These are phyloP conservation scores for Sporisorium reilianum DNA, from an alignment of 1,284 basidiomycete genomes.

Conservation along the genomic window DNA sequence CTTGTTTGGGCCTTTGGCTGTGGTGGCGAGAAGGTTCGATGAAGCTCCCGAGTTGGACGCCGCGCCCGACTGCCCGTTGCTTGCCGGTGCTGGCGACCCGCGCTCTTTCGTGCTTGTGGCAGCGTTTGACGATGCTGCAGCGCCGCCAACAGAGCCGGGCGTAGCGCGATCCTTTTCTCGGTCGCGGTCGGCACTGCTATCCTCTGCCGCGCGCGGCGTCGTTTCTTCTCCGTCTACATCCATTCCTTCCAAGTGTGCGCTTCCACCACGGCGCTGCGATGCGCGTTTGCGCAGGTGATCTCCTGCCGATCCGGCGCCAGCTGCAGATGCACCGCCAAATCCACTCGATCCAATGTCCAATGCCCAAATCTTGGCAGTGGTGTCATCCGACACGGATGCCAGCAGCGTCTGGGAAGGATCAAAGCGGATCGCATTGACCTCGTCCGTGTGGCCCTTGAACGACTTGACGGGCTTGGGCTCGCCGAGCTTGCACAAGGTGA, in stretches of 20 bases:
- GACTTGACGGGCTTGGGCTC: conserved; percentile 65
- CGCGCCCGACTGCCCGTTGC: conserved; percentile 29
- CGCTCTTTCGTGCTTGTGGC: conserved; percentile 25
- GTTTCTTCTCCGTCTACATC: conserved; percentile 52
- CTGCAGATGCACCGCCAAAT: conserved; percentile 15
- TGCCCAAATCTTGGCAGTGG: conserved; percentile 63
- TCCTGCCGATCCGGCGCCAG: conserved; percentile 16
- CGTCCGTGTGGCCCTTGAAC: conserved; percentile 65
- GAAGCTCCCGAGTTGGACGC: conserved; percentile 14
- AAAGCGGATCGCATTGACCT: conserved; percentile 68
- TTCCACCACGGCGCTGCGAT: conserved; percentile 52
- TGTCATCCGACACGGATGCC: conserved; percentile 66
- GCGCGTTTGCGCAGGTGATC: conserved; percentile 44
- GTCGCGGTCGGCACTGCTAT: conserved; percentile 30
- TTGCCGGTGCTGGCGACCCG: conserved; percentile 30
- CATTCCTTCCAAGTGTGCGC: conserved; percentile 53
- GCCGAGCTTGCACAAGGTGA: conserved; percentile 65
- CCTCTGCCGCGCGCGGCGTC: conserved; percentile 30
- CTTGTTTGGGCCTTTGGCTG: conserved; percentile 51
- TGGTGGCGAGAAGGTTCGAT: conserved; percentile 27
- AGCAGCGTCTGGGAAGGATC: conserved; percentile 67
- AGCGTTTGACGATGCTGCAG: conserved; percentile 4
- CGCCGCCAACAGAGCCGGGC: conserved; percentile 28
- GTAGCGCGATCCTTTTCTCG: conserved; percentile 48
- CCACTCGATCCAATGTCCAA: conserved; percentile 46